Conservation (phyloP, 768 basidiomycete species). For the Calocybe gangraenosa region DNA sequence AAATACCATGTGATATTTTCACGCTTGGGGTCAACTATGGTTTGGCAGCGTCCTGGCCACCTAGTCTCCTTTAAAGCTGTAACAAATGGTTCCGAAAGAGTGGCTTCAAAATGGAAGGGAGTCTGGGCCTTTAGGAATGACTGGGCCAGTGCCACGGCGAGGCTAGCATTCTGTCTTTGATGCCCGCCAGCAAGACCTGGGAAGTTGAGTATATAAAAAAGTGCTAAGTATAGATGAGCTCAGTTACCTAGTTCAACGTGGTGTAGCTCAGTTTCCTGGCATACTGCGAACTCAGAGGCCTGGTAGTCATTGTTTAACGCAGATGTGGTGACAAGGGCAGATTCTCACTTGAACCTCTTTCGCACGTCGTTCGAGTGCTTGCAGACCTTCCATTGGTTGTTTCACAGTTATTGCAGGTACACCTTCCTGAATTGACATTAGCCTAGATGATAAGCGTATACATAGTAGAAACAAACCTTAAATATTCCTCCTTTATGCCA, state of each 20-base stretch:
- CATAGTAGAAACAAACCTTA: constrained; percentile 49
- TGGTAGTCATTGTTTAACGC: constrained; percentile 20
- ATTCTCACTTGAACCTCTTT: constrained; percentile 55
- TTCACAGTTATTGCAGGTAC: constrained; percentile 83
- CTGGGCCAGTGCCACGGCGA: constrained; percentile 73
- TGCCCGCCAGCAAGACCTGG: constrained; percentile 82
- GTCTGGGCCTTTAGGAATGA: constrained; percentile 50
- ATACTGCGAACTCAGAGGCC: constrained; percentile 71
- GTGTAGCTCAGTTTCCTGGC: constrained; percentile 44
- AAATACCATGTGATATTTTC: constrained; percentile 74
- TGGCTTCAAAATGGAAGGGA: constrained; percentile 18
- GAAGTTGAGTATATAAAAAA: constrained; percentile 1
- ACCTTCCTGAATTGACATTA: constrained; percentile 43
- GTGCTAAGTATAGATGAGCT: background rate
- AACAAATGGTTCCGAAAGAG: constrained; percentile 51
- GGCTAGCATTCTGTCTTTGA: constrained; percentile 82
- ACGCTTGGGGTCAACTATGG: constrained; percentile 57
- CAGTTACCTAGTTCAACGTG: constrained; percentile 58
- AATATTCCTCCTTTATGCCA: constrained; percentile 97
- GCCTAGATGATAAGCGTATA: constrained; percentile 2
- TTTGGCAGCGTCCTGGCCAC: constrained; percentile 97
- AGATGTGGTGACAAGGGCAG: background rate
- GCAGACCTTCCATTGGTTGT: constrained; percentile 67
- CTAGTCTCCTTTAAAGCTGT: constrained; percentile 61
- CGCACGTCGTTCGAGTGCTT: constrained; percentile 65